Percentiles rank a stretch among this genome's conserved stretches.
Conservation (phyloP, 176 grass and related monocot species). For the Sorghum bicolor region DNA sequence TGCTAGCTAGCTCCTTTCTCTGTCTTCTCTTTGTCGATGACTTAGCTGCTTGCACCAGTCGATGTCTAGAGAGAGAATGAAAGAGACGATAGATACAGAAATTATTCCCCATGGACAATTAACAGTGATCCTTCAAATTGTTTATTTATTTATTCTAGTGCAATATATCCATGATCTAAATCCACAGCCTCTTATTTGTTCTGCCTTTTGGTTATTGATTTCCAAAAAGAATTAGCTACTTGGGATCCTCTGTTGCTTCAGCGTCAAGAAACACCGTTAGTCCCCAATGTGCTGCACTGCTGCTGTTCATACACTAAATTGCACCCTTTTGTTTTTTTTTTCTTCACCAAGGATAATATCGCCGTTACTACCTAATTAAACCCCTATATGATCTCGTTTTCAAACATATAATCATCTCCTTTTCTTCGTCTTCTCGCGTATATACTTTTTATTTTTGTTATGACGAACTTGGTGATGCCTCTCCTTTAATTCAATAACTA, state of each 20-base stretch:
- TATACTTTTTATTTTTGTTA: background rate
- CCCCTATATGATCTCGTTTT: background rate
- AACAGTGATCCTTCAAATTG: background rate
- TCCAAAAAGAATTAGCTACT: background rate
- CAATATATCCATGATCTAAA: background rate
- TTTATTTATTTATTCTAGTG: background rate
- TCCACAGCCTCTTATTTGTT: background rate
- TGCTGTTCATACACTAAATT: background rate
- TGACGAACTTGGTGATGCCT: background rate
- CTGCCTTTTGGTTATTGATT: background rate
- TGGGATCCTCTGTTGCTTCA: conserved; percentile 11
- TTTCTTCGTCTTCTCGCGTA: background rate
- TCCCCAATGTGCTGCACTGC: conserved; percentile 9
- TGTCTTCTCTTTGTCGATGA: background rate
- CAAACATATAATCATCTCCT: background rate
- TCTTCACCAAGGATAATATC: background rate
- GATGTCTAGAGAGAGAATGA: background rate
- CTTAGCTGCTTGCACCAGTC: background rate
- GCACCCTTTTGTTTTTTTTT: background rate
- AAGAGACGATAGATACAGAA: background rate
- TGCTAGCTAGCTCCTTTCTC: background rate
- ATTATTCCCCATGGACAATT: background rate
- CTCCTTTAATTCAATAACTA: background rate
- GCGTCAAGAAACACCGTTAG: conserved; percentile 18
- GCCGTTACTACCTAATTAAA: background rate